Evolutionary conservation across 2,329 filamentous ascomycete species (phyloP).

Genomic region (Cryoendolithus antarcticus): DNA sequence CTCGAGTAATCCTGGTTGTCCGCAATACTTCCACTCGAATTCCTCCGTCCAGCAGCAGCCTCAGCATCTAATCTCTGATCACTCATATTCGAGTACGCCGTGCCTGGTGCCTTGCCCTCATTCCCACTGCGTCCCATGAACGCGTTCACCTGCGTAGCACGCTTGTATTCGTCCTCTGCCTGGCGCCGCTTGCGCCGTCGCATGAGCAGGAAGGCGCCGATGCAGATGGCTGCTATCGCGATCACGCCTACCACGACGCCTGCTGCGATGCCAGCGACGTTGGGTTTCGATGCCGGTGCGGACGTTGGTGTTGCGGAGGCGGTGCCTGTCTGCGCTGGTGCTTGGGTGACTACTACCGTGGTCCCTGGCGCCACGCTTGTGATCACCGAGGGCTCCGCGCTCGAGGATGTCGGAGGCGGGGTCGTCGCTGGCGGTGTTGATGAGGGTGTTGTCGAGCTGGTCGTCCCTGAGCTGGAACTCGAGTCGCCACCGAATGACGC

Average conservation of each 20-base stretch:
- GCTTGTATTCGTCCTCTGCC: constrained; percentile 72
- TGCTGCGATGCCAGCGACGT: constrained; percentile 72
- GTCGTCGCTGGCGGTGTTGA: constrained; percentile 7
- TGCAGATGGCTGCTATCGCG: constrained; percentile 51
- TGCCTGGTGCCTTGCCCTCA: constrained; percentile 42
- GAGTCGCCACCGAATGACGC: constrained; percentile 18
- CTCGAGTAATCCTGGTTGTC: constrained; percentile 96
- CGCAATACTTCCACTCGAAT: constrained; percentile 85
- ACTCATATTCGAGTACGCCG: constrained; percentile 56
- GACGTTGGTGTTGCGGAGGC: constrained; percentile 27
- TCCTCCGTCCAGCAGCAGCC: constrained; percentile 27
- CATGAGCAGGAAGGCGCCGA: constrained; percentile 60
- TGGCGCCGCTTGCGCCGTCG: constrained; percentile 63
- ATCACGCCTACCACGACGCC: constrained; percentile 79
- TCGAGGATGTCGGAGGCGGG: constrained; percentile 8
- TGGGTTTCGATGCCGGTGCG: constrained; percentile 32
- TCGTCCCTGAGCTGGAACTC: constrained; percentile 5
- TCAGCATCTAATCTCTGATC: constrained; percentile 78
- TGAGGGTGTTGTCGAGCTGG: constrained; percentile 7
- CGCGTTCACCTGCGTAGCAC: constrained; percentile 65
- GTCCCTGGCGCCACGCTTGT: constrained; percentile 20
- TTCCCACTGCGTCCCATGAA: constrained; percentile 46
- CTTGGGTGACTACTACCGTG: constrained; percentile 23
- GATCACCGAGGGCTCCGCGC: constrained; percentile 15
- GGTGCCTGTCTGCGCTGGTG: constrained; percentile 30